Percentiles rank a stretch among this genome's conserved stretches.
These are phyloP conservation scores for Puccinia hordei DNA, from an alignment of 1,284 basidiomycete genomes.

Conservation along the genomic window DNA sequence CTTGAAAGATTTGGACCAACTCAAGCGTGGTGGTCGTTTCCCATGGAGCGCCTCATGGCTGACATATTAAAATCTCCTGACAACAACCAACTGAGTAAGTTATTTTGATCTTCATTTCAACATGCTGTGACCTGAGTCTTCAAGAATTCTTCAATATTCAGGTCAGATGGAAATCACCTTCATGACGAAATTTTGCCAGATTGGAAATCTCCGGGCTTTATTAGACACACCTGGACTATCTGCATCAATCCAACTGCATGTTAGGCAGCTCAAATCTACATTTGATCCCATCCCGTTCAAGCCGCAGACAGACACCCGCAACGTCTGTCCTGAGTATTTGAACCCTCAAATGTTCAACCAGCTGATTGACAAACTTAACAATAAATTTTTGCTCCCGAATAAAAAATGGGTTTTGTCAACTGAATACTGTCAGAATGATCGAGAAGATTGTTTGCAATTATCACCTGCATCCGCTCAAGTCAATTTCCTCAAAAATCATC, in stretches of 20 bases:
- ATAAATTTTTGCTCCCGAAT: slow-evolving; percentile 2
- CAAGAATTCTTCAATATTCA: neutral
- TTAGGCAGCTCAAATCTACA: neutral
- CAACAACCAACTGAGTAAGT: slow-evolving; percentile 31
- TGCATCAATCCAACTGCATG: neutral
- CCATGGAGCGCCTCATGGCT: slow-evolving; percentile 36
- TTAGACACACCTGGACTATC: neutral
- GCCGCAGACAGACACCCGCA: neutral
- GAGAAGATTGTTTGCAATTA: neutral
- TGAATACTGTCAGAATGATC: neutral
- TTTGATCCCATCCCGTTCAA: neutral
- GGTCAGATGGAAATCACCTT: slow-evolving; percentile 28
- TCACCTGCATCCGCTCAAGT: neutral
- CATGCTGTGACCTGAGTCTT: too few relatives aligned
- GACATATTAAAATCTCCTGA: slow-evolving; percentile 8
- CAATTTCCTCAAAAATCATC: neutral
- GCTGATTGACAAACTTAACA: neutral
- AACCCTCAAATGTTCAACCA: too few relatives aligned
- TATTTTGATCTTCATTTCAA: too few relatives aligned
- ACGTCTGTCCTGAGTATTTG: neutral
- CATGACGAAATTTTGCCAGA: neutral
- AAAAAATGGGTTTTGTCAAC: neutral
- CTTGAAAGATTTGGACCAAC: slow-evolving; percentile 26
- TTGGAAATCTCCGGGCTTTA: neutral
- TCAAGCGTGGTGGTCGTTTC: slow-evolving; percentile 25